Evolutionary conservation across 805 yeast species (phyloP), one percentile per base, ranked within the genome.

Genomic region (Nakazawaea sp.): DNA sequence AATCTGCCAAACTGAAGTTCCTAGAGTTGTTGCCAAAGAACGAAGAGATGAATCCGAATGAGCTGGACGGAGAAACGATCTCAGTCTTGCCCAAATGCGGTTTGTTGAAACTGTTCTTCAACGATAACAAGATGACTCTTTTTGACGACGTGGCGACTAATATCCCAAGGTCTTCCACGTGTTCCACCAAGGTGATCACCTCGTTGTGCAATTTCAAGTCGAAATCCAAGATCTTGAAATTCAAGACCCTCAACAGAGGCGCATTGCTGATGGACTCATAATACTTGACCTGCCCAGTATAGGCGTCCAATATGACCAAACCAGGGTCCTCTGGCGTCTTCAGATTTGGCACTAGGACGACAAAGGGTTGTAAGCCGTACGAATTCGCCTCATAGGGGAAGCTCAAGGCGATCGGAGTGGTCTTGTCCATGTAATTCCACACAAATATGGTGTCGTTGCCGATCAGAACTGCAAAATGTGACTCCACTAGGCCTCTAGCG

Each of bases 201-300:
- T 89, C 97, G 15, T 66, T 55, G 1, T 61, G 48, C 5, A 79
- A 59, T 29, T 63, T 67, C 17, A 79, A 48, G 3, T 56, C 47
- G 33, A 61, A 59, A 27, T 51, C 40, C 11, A 51, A 57, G 5
- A 53, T 52, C 51, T 30, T 56, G 55, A 33, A 58, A 58, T 57
- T 72, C 33, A 78, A 62, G 21, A 79, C 55, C 23, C 83, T 78
- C 45, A 74, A 65, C 1, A 85, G 75, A 0, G 87, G 78, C 0
- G 87, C 83, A 41, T 73, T 73, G 44, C 75, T 80, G 10, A 86
- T 75, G 37, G 85, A 74, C 50, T 85, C 95, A 61, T 81, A 82
- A 55, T 79, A 88, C 18, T 70, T 68, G 33, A 83, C 56, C 15
- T 56, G 51, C 0, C 96, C 95, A 0, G 75, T 48, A 15, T 64